Conservation (phyloP, 1,284 basidiomycete genomes). For the Puccinia triticina region DNA sequence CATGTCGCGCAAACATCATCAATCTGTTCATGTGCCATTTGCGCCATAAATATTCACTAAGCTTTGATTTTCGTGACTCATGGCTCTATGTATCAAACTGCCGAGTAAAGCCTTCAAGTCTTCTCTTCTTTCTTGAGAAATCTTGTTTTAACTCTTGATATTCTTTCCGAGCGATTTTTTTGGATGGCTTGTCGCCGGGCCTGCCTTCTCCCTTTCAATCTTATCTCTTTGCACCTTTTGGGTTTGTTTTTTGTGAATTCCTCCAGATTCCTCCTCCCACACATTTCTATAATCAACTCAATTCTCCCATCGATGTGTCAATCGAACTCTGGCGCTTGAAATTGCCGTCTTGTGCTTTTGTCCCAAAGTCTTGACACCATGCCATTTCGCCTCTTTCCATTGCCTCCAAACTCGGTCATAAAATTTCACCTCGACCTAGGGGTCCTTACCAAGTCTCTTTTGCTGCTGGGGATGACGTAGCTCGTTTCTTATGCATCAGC, state of each 20-base stretch:
- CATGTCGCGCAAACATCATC: not conserved
- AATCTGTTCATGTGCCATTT: not conserved
- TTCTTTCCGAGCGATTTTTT: not conserved
- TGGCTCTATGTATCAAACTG: not conserved
- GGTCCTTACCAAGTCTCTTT: not conserved
- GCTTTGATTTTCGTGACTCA: not conserved
- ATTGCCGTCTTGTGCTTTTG: not conserved
- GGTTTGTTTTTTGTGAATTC: not conserved
- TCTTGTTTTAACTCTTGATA: not conserved
- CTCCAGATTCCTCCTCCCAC: not conserved
- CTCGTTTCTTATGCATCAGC: not conserved
- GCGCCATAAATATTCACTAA: not conserved
- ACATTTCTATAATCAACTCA: not conserved
- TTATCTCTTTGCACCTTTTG: not conserved
- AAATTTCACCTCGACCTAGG: not conserved
- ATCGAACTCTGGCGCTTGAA: not conserved
- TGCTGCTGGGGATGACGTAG: not conserved
- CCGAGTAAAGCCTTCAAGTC: not conserved
- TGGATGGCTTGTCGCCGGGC: not conserved
- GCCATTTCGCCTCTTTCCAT: not conserved
- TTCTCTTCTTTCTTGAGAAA: not conserved
- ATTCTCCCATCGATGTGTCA: conserved; percentile 5
- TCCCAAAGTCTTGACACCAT: not conserved
- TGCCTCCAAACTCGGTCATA: not conserved
- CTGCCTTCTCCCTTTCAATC: not conserved